These are phyloP conservation scores for Pestalotiopsis sp. DNA, from an alignment of 2,329 filamentous ascomycete genomes.

Conservation along the genomic window DNA sequence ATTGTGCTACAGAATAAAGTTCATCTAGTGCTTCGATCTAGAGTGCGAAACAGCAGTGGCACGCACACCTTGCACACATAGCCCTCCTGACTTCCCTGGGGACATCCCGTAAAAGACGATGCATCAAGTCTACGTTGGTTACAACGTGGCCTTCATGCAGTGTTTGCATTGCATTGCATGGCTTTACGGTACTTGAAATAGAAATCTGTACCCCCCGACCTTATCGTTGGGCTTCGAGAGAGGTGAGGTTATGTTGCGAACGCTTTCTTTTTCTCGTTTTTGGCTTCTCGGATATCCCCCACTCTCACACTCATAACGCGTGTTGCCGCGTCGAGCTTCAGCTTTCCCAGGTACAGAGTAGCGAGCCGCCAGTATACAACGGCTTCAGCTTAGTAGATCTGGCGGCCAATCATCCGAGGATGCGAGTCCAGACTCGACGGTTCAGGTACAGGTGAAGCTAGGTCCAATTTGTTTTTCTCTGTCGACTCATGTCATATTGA, in stretches of 20 bases:
- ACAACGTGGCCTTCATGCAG: background rate
- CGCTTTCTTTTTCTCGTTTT: too few relatives aligned
- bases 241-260: too few relatives aligned
- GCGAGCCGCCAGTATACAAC: background rate
- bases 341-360: background rate
- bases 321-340: background rate
- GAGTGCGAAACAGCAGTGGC: too few relatives aligned
- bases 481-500: slow-evolving; percentile 4
- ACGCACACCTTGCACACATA: too few relatives aligned
- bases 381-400: background rate
- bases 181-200: background rate
- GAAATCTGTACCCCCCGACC: background rate
- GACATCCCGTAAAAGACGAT: background rate
- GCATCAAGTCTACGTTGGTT: background rate
- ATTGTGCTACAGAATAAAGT: too few relatives aligned
- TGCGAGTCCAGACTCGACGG: background rate
- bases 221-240: too few relatives aligned
- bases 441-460: slow-evolving; percentile 4
- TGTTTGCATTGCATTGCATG: background rate
- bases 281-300: too few relatives aligned
- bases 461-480: background rate
- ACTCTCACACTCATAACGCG: too few relatives aligned
- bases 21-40: too few relatives aligned
- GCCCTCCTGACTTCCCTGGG: too few relatives aligned
- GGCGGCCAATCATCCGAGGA: background rate